Percentiles rank a stretch among this genome's conserved stretches.
These are phyloP conservation scores for Penicillium odoratum DNA, from an alignment of 495 filamentous ascomycete species.

Conservation along the genomic window DNA sequence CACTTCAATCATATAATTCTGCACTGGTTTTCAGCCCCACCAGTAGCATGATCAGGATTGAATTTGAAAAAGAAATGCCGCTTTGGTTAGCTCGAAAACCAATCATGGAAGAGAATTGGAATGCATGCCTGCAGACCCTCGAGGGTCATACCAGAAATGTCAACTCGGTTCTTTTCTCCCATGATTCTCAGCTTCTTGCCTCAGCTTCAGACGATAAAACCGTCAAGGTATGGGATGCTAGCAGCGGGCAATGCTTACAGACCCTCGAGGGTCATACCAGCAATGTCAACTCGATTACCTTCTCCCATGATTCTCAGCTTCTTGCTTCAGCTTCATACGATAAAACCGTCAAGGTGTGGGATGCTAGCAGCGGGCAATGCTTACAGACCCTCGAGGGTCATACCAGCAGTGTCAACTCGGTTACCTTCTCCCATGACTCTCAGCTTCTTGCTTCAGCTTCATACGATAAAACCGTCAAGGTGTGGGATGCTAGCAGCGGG, in stretches of 20 bases:
- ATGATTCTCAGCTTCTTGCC: too few relatives aligned
- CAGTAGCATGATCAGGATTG: too few relatives aligned
- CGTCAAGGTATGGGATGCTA: too few relatives aligned
- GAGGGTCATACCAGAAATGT: too few relatives aligned
- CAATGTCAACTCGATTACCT: background rate
- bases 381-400: conserved; percentile 32
- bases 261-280: background rate
- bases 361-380: conserved; percentile 21
- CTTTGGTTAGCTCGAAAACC: too few relatives aligned
- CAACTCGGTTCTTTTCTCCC: too few relatives aligned
- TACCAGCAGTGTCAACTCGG: conserved; percentile 9
- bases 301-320: conserved; percentile 14
- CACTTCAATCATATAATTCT: too few relatives aligned
- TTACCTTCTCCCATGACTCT: conserved; percentile 25
- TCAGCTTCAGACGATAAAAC: conserved; percentile 5
- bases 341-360: conserved; percentile 27
- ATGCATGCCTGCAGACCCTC: too few relatives aligned
- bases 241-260: conserved; percentile 15
- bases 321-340: conserved; percentile 23
- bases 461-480: conserved; percentile 24
- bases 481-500: conserved; percentile 29
- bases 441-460: conserved; percentile 25
- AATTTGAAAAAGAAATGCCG: too few relatives aligned
- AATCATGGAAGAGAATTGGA: too few relatives aligned
- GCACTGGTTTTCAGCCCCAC: too few relatives aligned